Conservation (phyloP, 1,284 basidiomycete species). For the Exobasidium cylindrosporum region DNA sequence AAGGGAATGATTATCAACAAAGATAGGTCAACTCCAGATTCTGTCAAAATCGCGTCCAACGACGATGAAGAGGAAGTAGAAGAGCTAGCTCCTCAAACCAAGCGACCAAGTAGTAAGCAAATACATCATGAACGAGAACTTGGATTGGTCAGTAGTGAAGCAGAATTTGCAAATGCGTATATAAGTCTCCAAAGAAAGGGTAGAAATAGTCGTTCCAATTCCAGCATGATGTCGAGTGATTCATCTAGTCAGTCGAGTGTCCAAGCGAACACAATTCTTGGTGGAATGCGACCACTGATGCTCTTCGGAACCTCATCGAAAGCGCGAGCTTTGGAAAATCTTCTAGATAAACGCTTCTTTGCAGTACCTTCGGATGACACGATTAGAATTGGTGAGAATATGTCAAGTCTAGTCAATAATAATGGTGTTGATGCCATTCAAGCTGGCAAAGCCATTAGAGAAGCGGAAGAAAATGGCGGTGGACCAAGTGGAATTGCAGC, state of each 20-base stretch:
- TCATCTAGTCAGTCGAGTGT: background rate
- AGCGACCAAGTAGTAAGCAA: background rate
- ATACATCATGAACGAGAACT: conserved; percentile 21
- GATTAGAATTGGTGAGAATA: conserved; percentile 72
- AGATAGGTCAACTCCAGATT: background rate
- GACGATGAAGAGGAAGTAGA: background rate
- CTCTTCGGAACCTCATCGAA: conserved; percentile 16
- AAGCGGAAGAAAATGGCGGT: background rate
- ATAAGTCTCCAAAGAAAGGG: conserved; percentile 3
- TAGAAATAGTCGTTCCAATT: conserved; percentile 9
- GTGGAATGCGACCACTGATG: conserved; percentile 30
- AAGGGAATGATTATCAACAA: conserved; percentile 28
- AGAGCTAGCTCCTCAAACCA: too few relatives aligned
- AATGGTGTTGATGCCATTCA: conserved; percentile 5
- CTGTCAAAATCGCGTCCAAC: background rate
- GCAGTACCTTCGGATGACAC: conserved; percentile 74
- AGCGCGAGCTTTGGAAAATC: conserved; percentile 20
- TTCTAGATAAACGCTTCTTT: conserved; percentile 61
- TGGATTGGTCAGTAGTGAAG: conserved; percentile 33
- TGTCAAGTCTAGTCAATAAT: conserved; percentile 55
- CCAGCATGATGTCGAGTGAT: background rate
- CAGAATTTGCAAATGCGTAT: conserved; percentile 29
- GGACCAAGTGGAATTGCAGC: conserved; percentile 15
- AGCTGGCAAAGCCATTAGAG: conserved; percentile 6
- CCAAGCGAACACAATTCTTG: conserved; percentile 18